Conservation (phyloP, 2,329 filamentous ascomycete species). For the Penicillium sp. region DNA sequence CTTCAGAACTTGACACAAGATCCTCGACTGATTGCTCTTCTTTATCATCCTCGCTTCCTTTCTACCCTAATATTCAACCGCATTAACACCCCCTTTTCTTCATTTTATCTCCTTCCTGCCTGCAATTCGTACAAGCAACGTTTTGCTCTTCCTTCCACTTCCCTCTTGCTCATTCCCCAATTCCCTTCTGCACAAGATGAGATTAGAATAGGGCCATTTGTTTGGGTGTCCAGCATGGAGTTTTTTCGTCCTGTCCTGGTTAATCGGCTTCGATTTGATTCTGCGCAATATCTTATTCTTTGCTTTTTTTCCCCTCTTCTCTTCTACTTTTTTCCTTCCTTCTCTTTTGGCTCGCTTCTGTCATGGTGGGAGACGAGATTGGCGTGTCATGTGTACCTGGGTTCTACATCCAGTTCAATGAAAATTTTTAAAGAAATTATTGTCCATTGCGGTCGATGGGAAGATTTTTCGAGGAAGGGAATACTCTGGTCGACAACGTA, state of each 20-base stretch:
- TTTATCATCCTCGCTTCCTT: neutral
- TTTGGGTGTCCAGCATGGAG: neutral
- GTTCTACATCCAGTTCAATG: neutral
- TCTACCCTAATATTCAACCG: neutral
- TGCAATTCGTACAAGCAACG: neutral
- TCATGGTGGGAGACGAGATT: neutral
- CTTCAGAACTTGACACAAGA: neutral
- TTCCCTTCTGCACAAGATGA: slow-evolving; percentile 2
- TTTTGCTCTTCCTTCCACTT: neutral
- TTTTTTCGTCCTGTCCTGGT: neutral
- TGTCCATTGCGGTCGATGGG: no score
- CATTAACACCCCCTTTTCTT: neutral
- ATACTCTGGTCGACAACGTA: no score
- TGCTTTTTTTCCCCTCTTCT: neutral
- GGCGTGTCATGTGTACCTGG: neutral
- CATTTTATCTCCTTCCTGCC: no score
- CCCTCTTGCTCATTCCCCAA: slow-evolving; percentile 7
- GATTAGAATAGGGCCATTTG: neutral
- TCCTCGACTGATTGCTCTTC: neutral
- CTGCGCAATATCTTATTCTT: neutral
- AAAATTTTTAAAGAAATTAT: neutral
- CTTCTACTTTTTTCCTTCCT: neutral
- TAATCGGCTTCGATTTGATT: neutral
- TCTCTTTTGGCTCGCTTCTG: neutral
- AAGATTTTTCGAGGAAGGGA: no score